phyloP scores from a whole-genome alignment of 1,139 yeast species.

The Wickerhamomyces sp. region DNA sequence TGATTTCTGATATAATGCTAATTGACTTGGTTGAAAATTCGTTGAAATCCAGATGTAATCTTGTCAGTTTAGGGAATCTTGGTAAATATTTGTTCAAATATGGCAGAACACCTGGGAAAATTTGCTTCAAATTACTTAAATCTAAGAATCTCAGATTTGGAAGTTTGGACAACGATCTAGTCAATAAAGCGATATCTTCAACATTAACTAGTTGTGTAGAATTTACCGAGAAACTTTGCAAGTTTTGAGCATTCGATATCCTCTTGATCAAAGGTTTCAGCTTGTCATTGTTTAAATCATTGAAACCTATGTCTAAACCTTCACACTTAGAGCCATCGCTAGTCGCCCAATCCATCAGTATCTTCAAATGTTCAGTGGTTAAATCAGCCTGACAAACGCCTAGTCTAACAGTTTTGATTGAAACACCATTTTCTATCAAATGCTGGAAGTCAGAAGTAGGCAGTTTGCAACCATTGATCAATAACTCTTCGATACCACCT shows the following conservation, averaged over 20 bases:
- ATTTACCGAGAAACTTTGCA: conserved; percentile 63
- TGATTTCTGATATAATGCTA: conserved; percentile 62
- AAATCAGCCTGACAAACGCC: conserved; percentile 77
- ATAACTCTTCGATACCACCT: conserved; percentile 79
- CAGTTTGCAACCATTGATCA: conserved; percentile 70
- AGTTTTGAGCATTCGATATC: conserved; percentile 22
- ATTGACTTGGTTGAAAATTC: conserved; percentile 60
- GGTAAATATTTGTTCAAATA: conserved; percentile 62
- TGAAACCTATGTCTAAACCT: conserved; percentile 84
- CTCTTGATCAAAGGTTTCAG: conserved; percentile 35
- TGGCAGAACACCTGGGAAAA: conserved; percentile 71
- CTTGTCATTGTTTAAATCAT: conserved; percentile 58
- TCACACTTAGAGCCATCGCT: conserved; percentile 50
- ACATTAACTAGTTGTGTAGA: conserved; percentile 55
- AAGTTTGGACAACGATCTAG: conserved; percentile 47
- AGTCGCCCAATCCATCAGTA: conserved; percentile 61
- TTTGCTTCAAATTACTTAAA: conserved; percentile 63
- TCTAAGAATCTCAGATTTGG: conserved; percentile 69
- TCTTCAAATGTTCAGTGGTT: conserved; percentile 48
- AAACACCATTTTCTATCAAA: conserved; percentile 50
- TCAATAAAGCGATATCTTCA: conserved; percentile 49
- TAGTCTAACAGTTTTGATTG: conserved; percentile 55
- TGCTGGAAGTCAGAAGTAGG: conserved; percentile 46
- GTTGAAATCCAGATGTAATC: conserved; percentile 78
- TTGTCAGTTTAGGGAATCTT: conserved; percentile 53